A percentile compares a stretch with the other conserved stretches of the same genome.
Evolutionary conservation across 208 protist genomes (phyloP).

Genomic region (Wallacemonas sp.): DNA sequence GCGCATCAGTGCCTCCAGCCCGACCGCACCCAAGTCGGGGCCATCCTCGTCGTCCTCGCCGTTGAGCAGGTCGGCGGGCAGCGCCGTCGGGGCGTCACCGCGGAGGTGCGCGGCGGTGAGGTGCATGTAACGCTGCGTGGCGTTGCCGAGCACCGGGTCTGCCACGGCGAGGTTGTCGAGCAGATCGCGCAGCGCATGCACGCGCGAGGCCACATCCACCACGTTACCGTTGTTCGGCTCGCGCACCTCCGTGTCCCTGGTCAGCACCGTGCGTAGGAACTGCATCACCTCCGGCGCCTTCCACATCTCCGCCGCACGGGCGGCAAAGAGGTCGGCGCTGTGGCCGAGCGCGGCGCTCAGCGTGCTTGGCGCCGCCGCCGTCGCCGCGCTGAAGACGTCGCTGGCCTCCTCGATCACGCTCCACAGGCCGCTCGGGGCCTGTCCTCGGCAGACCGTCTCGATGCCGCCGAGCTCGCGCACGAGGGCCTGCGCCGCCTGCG

Average conservation of each 20-base stretch:
- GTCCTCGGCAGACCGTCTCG: slow-evolving; percentile 28
- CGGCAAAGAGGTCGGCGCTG: slow-evolving; percentile 53
- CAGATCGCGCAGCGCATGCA: background rate
- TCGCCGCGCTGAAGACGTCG: background rate
- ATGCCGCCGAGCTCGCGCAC: slow-evolving; percentile 49
- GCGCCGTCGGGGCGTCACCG: slow-evolving; percentile 36
- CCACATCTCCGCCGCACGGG: slow-evolving; percentile 82
- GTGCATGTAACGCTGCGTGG: slow-evolving; percentile 21
- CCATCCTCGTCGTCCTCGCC: slow-evolving; percentile 21
- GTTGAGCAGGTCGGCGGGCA: slow-evolving; percentile 56
- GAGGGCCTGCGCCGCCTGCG: slow-evolving; percentile 49
- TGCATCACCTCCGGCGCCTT: slow-evolving; percentile 42
- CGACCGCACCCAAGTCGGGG: background rate
- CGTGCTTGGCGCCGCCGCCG: background rate
- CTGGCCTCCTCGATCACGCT: slow-evolving; percentile 11
- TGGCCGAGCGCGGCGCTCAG: slow-evolving; percentile 17
- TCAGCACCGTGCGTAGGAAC: slow-evolving; percentile 18
- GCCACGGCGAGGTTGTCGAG: background rate
- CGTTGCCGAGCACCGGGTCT: slow-evolving; percentile 15
- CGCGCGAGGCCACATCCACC: background rate
- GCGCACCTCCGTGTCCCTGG: background rate
- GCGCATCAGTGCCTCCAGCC: background rate
- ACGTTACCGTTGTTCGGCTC: background rate
- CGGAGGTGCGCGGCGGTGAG: slow-evolving; percentile 46
- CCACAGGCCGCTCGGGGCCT: slow-evolving; percentile 22